Base-by-base conservation (phyloP, 306 rosid genomes). In the Trichosanthes cucumerina region DNA sequence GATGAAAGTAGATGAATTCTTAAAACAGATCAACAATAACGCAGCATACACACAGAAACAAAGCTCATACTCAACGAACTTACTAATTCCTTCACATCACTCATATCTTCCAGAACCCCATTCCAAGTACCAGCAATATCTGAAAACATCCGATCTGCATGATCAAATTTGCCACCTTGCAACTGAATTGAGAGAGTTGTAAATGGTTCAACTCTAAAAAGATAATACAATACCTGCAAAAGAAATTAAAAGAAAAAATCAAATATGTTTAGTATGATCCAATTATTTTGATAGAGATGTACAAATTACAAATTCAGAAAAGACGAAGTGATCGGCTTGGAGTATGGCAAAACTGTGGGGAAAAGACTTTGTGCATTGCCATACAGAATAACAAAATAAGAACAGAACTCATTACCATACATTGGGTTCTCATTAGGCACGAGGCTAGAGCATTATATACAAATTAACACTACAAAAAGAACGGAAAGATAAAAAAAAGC, bases 101-200 rank as follows among this genome's bases (percentile, higher is more conserved):
- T 95, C 99, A 92, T 95, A 81, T 95, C 97, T 79, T 95, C 97
- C 79, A 88, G 84, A 89, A 92, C 97, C 78, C 99, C 99, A 81
- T 91, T 86, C 99, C 99, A 95, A 36, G 99, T 95, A 79, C 88
- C 86, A 79, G 89, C 81, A 85, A 95, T 87, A 87, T 95, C 99
- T 77, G 88, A 92, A 86, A 95, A 95, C 99, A 95, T 91, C 80
- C 99, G 83, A 91, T 95, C 99, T 44, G 99, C 97, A 79, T 95
- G 99, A 89, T 95, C 99, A 85, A 95, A 95, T 79, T 91, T 91
- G 34, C 97, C 99, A 39, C 99, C 99, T 91, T 95, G 99, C 82
- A 95, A 86, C 84, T 95, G 96, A 84, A 95, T 95, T 39, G 93
- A 87, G 52, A 95, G 97, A 84, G 99, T 90, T 26, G 99, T 95